Evolutionary conservation across 352 stramenopile genomes (phyloP).

Genomic region (Phytophthora pluvialis): DNA sequence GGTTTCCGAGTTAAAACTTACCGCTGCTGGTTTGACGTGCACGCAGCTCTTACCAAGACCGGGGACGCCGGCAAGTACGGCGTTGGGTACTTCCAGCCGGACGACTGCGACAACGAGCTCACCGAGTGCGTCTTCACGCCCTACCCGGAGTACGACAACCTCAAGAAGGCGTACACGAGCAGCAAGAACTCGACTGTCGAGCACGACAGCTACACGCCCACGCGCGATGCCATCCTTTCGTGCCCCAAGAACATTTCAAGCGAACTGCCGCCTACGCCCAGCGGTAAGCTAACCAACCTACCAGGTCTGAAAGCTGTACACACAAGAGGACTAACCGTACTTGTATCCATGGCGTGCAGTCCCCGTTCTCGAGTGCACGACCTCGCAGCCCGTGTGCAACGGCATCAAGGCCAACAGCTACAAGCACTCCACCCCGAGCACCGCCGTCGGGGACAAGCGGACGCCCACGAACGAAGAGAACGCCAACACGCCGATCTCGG

Average conservation of each 20-base stretch:
- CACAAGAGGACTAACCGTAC: background rate
- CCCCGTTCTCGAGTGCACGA: conserved; percentile 41
- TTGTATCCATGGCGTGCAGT: conserved; percentile 21
- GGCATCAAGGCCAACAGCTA: conserved; percentile 41
- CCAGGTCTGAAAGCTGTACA: background rate
- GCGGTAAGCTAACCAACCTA: conserved; percentile 24
- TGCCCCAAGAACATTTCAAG: conserved; percentile 57
- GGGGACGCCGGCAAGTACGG: conserved; percentile 67
- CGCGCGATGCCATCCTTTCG: conserved; percentile 37
- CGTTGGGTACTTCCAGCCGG: conserved; percentile 65
- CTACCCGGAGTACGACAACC: conserved; percentile 69
- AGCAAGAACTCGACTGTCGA: conserved; percentile 55
- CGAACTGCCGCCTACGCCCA: conserved; percentile 45
- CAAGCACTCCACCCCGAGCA: conserved; percentile 21
- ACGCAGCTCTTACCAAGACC: conserved; percentile 45
- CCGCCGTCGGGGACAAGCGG: conserved; percentile 35
- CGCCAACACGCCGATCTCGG: background rate
- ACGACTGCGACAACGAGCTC: conserved; percentile 61
- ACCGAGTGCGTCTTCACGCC: conserved; percentile 54
- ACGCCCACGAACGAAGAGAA: conserved; percentile 34
- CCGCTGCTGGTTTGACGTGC: background rate
- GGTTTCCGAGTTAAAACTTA: too few species aligned
- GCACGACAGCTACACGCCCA: conserved; percentile 48
- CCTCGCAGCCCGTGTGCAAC: conserved; percentile 49
- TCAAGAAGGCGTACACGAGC: conserved; percentile 57